Percentiles rank a stretch among this genome's conserved stretches.
phyloP scores from a whole-genome alignment of 306 rosid species.

The Pterocarpus macrocarpus region DNA sequence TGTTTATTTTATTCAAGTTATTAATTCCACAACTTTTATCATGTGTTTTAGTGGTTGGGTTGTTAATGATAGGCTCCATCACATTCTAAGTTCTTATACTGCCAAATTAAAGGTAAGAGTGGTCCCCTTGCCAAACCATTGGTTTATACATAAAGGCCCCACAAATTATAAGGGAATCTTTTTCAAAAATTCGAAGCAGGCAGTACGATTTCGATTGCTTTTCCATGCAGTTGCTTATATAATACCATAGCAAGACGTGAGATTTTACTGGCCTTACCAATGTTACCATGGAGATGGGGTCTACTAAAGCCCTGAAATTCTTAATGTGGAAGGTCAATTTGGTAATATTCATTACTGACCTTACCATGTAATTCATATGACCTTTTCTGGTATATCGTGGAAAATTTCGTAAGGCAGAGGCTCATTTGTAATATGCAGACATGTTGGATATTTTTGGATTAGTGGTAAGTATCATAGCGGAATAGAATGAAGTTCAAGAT shows the following conservation, averaged over 20 bases:
- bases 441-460: too few species aligned
- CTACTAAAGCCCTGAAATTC: neutral
- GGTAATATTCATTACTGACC: neutral
- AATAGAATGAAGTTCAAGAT: too few species aligned
- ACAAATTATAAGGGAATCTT: conserved; percentile 11
- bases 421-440: too few species aligned
- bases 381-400: neutral
- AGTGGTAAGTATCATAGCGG: too few species aligned
- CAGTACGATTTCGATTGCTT: conserved; percentile 26
- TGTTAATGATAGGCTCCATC: conserved; percentile 51
- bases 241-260: neutral
- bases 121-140: conserved; percentile 54
- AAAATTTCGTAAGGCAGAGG: too few species aligned
- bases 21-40: conserved; percentile 34
- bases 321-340: conserved; percentile 17
- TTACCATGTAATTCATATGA: neutral
- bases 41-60: conserved; percentile 46
- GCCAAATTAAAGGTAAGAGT: conserved; percentile 49
- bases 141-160: conserved; percentile 39
- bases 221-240: conserved; percentile 1
- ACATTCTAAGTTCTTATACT: conserved; percentile 31
- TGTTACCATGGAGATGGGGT: neutral
- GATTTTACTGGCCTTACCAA: neutral
- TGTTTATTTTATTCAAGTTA: neutral
- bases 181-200: conserved; percentile 8